Percentiles rank a stretch among this genome's conserved stretches.
Evolutionary conservation across 805 yeast species (phyloP).

Genomic region (Yamadazyma ubonensis): DNA sequence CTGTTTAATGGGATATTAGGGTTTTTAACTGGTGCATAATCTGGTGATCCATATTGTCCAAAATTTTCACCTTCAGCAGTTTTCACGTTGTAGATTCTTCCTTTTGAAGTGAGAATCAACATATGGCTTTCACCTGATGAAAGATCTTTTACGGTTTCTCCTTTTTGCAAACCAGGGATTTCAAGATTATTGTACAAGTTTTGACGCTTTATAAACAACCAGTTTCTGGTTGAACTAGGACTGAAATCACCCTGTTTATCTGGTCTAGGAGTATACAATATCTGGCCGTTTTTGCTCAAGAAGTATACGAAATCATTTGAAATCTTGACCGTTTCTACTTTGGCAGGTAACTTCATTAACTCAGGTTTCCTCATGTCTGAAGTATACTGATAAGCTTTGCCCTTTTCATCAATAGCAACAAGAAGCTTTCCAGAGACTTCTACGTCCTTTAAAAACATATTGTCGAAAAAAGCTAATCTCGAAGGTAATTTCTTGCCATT

Average conservation of each 20-base stretch:
- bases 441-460: conserved; percentile 55
- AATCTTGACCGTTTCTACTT: conserved; percentile 31
- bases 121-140: conserved; percentile 68
- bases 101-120: conserved; percentile 56
- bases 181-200: conserved; percentile 12
- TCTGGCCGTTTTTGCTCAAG: conserved; percentile 38
- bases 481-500: conserved; percentile 50
- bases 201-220: conserved; percentile 21
- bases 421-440: conserved; percentile 45
- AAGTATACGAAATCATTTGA: conserved; percentile 54
- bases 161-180: conserved; percentile 13
- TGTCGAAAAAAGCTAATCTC: conserved; percentile 64
- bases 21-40: conserved; percentile 58
- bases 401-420: conserved; percentile 65
- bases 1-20: conserved; percentile 23
- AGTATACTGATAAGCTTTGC: conserved; percentile 70
- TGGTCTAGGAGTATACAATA: conserved; percentile 30
- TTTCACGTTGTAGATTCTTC: conserved; percentile 61
- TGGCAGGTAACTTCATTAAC: conserved; percentile 27
- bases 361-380: conserved; percentile 22
- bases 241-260: conserved; percentile 18
- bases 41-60: conserved; percentile 88
- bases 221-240: conserved; percentile 18
- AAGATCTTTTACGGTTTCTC: conserved; percentile 46
- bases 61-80: conserved; percentile 50